A percentile compares a stretch with the other conserved stretches of the same genome.
These are phyloP conservation scores for Nigrospora osmanthi DNA, from an alignment of 2,329 filamentous ascomycete species.

Conservation along the genomic window DNA sequence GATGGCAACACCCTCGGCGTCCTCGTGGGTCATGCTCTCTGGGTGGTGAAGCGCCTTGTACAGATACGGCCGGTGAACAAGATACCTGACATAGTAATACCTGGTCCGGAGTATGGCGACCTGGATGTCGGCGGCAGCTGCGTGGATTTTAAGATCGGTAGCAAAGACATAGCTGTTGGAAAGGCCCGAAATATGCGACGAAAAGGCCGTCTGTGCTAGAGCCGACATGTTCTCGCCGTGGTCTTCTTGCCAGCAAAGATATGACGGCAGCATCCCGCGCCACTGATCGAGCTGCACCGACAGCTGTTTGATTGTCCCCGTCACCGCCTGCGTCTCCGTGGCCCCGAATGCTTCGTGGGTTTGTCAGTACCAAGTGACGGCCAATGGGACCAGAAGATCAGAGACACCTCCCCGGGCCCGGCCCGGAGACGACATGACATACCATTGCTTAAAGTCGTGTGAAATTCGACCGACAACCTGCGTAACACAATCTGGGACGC, in stretches of 20 bases:
- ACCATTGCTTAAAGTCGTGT: conserved; percentile 44
- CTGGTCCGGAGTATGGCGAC: conserved; percentile 48
- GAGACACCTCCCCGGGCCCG: too few relatives aligned
- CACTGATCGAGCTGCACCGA: conserved; percentile 48
- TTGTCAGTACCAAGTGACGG: too few relatives aligned
- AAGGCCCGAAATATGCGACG: conserved; percentile 14
- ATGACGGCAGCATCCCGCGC: conserved; percentile 45
- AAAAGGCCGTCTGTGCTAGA: conserved; percentile 8
- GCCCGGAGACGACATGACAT: not conserved
- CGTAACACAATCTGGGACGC: conserved; percentile 51
- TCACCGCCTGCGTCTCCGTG: too few relatives aligned
- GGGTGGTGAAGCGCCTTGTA: conserved; percentile 54
- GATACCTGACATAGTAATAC: conserved; percentile 51
- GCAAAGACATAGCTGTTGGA: conserved; percentile 32
- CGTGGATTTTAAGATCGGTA: conserved; percentile 37
- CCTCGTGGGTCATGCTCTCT: conserved; percentile 42
- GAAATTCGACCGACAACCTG: conserved; percentile 42
- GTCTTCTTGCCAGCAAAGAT: conserved; percentile 50
- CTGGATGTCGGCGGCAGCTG: conserved; percentile 47
- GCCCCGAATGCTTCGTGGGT: too few relatives aligned
- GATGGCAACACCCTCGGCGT: conserved; percentile 44
- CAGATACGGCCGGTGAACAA: conserved; percentile 49
- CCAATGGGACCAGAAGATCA: too few relatives aligned
- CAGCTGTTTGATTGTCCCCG: conserved; percentile 38
- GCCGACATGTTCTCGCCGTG: not conserved